Base-by-base conservation (phyloP, 768 basidiomycete species). In the Boletus vermiculosoides region DNA sequence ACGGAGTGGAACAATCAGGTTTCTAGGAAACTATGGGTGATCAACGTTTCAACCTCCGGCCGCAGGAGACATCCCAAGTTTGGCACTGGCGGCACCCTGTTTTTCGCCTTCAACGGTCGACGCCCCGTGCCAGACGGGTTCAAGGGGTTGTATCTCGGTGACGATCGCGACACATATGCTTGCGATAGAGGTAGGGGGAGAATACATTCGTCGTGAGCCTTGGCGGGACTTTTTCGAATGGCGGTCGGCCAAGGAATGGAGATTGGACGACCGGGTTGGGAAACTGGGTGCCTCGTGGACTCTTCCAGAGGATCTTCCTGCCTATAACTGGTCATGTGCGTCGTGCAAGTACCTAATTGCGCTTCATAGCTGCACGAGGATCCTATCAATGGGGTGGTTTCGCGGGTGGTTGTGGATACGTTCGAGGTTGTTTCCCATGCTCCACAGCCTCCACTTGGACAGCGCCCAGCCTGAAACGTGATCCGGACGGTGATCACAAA, bases 71-170 rank as follows among this genome's bases (percentile, higher is more conserved):
- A 33, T 3, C 0, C 16, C 6, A 9, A n/a, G 39, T n/a, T 39
- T n/a, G n/a, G 39, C 18, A 39, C n/a, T 10, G 9, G 79, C 0
- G 47, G 57, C 4, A 63, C 70, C n/a, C 56, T 87, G 12, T 57
- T 57, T 74, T 88, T 77, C 74, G 88, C 86, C 2, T 79, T 81
- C 64, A 86, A 88, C 52, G 87, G 86, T 15, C 50, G 64, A 20
- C 80, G 81, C 4, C 77, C 86, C 2, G 25, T 44, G 20, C 78
- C 80, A 0, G 7, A 13, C 13, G 33, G 4, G 33, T 13, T 33
- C 12, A 33, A 33, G 33, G 86, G 86, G 0, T 64, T 84, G 31
- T 88, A 86, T 61, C 62, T 84, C 15, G 77, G 79, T 20, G 66
- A 69, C 2, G 60, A 63, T 22, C 37, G 78, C 47, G 88, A 88